These are phyloP conservation scores for Phytophthora colocasiae DNA, from an alignment of 352 stramenopile genomes.

Conservation along the genomic window DNA sequence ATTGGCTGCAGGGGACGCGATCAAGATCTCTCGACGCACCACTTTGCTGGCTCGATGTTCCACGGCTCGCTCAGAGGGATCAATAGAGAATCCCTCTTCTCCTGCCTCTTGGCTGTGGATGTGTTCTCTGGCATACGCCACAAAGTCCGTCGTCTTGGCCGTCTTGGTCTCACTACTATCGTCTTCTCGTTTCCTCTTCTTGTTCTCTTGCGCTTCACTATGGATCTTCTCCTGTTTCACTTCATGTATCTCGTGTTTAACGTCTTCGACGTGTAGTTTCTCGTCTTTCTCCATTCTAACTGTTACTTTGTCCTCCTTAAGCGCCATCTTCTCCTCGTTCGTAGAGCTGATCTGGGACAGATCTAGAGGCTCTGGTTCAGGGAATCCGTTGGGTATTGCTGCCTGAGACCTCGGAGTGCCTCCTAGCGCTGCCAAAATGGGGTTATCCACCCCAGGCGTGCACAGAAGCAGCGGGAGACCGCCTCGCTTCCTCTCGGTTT, in stretches of 20 bases:
- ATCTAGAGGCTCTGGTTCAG: conserved; percentile 55
- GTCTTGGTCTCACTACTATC: conserved; percentile 12
- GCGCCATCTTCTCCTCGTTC: conserved; percentile 25
- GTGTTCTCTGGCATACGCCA: conserved; percentile 80
- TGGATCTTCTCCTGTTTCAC: conserved; percentile 17
- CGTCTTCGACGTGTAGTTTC: conserved; percentile 2
- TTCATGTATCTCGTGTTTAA: conserved; percentile 4
- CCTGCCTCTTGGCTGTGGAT: conserved; percentile 82
- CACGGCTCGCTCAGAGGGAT: conserved; percentile 83
- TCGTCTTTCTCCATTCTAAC: conserved; percentile 5
- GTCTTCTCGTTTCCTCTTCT: conserved; percentile 44
- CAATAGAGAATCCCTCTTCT: conserved; percentile 87
- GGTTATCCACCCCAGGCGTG: conserved; percentile 53
- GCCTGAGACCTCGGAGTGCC: conserved; percentile 55
- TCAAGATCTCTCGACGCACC: conserved; percentile 85
- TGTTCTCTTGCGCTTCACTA: conserved; percentile 2
- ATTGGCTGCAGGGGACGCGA: conserved; percentile 77
- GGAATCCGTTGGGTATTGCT: conserved; percentile 16
- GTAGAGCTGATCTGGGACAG: conserved; percentile 34
- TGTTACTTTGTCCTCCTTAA: background rate
- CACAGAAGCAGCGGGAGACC: conserved; percentile 34
- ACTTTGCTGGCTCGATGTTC: conserved; percentile 87
- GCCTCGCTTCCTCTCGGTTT: conserved; percentile 15
- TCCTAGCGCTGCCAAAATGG: conserved; percentile 65
- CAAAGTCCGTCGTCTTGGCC: conserved; percentile 46